A percentile compares a stretch with the other conserved stretches of the same genome.
Evolutionary conservation across 1,284 basidiomycete genomes (phyloP).

Genomic region (Cryptococcus jaspeensis): DNA sequence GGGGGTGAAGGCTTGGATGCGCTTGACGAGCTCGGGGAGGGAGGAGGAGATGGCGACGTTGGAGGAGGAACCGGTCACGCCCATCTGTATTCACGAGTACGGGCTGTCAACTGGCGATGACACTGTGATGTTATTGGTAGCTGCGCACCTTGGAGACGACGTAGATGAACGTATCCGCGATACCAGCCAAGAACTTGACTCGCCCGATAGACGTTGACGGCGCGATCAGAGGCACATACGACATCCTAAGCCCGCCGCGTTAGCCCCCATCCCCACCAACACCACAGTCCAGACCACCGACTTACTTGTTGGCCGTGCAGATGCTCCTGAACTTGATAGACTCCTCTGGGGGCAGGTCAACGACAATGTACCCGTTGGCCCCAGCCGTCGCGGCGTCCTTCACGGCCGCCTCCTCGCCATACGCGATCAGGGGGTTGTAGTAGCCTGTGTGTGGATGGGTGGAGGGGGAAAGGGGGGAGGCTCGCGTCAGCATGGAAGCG

Average conservation of each 20-base stretch:
- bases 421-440: constrained; percentile 92
- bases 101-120: neutral
- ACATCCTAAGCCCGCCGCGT: constrained; percentile 60
- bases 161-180: constrained; percentile 97
- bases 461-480: constrained; percentile 6
- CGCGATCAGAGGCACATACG: constrained; percentile 95
- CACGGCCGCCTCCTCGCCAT: constrained; percentile 92
- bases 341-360: constrained; percentile 97
- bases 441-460: constrained; percentile 62
- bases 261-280: constrained; percentile 1
- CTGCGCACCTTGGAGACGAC: constrained; percentile 80
- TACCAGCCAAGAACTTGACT: constrained; percentile 84
- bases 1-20: constrained; percentile 68
- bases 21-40: constrained; percentile 73
- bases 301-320: constrained; percentile 75
- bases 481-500: neutral
- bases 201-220: constrained; percentile 86
- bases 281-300: constrained; percentile 17
- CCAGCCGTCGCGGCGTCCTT: constrained; percentile 83
- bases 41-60: constrained; percentile 67
- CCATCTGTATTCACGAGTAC: constrained; percentile 66
- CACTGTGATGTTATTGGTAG: neutral
- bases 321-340: constrained; percentile 84
- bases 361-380: constrained; percentile 96
- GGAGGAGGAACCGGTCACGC: constrained; percentile 89